These are phyloP conservation scores for Babesia caballi DNA, from an alignment of 169 alveolate genomes.

Conservation along the genomic window DNA sequence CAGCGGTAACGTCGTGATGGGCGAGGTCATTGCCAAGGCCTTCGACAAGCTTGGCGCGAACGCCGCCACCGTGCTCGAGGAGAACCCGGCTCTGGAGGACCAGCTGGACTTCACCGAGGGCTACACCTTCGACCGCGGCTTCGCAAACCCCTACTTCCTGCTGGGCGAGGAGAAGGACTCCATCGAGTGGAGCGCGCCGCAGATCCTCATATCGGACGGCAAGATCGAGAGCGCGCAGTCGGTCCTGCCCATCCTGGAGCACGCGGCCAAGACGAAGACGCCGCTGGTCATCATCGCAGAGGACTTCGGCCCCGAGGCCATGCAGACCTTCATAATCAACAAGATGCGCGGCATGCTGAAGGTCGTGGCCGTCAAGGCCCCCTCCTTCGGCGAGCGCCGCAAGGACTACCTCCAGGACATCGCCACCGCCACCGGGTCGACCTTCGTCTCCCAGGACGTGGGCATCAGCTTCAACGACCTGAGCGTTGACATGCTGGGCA, in stretches of 20 bases:
- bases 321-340: slow-evolving; percentile 83
- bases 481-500: slow-evolving; percentile 78
- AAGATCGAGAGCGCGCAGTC: slow-evolving; percentile 81
- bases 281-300: slow-evolving; percentile 86
- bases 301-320: slow-evolving; percentile 84
- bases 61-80: slow-evolving; percentile 85
- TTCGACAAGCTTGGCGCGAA: slow-evolving; percentile 84
- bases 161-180: slow-evolving; percentile 82
- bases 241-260: slow-evolving; percentile 81
- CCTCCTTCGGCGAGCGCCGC: slow-evolving; percentile 86
- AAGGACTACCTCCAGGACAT: slow-evolving; percentile 84
- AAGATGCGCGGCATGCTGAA: slow-evolving; percentile 84
- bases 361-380: slow-evolving; percentile 84
- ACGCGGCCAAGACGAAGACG: slow-evolving; percentile 78
- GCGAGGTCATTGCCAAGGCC: slow-evolving; percentile 83
- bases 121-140: slow-evolving; percentile 84
- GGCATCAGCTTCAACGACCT: slow-evolving; percentile 80
- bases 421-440: slow-evolving; percentile 83
- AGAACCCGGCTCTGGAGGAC: slow-evolving; percentile 84
- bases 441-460: slow-evolving; percentile 79
- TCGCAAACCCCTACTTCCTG: slow-evolving; percentile 83
- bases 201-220: slow-evolving; percentile 79
- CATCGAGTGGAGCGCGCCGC: slow-evolving; percentile 80
- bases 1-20: slow-evolving; percentile 84
- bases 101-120: slow-evolving; percentile 87